Evolutionary conservation across 805 yeast genomes (phyloP).

Genomic region (Spathaspora sp.): DNA sequence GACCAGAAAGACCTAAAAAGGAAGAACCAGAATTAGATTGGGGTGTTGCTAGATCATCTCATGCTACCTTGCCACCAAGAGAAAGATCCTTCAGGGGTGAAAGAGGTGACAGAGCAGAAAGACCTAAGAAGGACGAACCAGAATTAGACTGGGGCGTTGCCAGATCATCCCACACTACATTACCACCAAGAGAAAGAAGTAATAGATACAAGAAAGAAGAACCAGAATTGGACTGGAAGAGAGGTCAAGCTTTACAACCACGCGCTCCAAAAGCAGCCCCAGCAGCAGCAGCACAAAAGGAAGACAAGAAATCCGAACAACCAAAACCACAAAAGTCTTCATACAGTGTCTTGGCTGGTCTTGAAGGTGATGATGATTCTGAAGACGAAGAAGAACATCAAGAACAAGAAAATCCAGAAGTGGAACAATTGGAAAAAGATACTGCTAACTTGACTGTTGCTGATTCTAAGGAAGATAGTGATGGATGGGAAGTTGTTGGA

Average conservation of each 20-base stretch:
- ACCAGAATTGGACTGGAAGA: conserved; percentile 34
- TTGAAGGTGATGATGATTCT: conserved; percentile 29
- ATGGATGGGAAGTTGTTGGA: conserved; percentile 36
- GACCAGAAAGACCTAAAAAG: conserved; percentile 23
- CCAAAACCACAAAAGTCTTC: conserved; percentile 32
- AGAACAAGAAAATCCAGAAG: conserved; percentile 9
- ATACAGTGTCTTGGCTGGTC: conserved; percentile 29
- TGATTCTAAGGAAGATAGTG: conserved; percentile 20
- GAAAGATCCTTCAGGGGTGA: conserved; percentile 14
- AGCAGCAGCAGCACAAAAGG: conserved; percentile 6
- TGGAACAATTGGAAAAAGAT: conserved; percentile 19
- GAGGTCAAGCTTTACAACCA: conserved; percentile 28
- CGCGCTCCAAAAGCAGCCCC: conserved; percentile 1
- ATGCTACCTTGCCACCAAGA: conserved; percentile 31
- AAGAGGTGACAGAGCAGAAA: conserved; percentile 14
- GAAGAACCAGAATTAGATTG: conserved; percentile 41
- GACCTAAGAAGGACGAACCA: conserved; percentile 31
- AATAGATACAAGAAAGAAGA: conserved; percentile 23
- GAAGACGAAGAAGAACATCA: conserved; percentile 16
- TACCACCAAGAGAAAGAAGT: conserved; percentile 34
- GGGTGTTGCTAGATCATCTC: conserved; percentile 33
- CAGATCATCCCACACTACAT: conserved; percentile 23
- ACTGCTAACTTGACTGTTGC: conserved; percentile 23
- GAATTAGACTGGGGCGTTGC: conserved; percentile 43
- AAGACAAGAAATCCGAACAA: conserved; percentile 17